Percentiles rank a stretch among this genome's conserved stretches.
Evolutionary conservation across 305 asterid genomes (phyloP).

Genomic region (Fraxinus velutina): DNA sequence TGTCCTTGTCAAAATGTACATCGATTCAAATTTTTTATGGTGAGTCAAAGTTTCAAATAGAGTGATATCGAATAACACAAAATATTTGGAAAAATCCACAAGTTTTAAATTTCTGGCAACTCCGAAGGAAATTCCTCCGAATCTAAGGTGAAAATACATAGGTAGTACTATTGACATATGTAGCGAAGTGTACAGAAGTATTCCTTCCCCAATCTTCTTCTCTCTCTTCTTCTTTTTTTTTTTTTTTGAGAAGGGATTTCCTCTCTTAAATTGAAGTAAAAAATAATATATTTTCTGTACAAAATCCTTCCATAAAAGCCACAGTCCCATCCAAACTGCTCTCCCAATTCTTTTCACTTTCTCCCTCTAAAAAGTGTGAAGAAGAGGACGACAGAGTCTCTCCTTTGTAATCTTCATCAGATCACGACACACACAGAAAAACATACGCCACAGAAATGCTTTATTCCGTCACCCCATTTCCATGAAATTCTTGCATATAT

Average conservation of each 20-base stretch:
- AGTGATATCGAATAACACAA: no score
- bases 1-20: no score
- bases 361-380: slow-evolving; percentile 22
- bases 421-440: slow-evolving; percentile 23
- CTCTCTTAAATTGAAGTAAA: not conserved
- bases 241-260: slow-evolving; percentile 18
- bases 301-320: slow-evolving; percentile 9
- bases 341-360: slow-evolving; percentile 7
- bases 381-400: slow-evolving; percentile 4
- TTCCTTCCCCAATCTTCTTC: slow-evolving; percentile 10
- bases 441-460: slow-evolving; percentile 24
- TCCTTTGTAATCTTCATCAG: slow-evolving; percentile 23
- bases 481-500: not conserved
- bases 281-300: not conserved
- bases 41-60: no score
- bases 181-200: not conserved
- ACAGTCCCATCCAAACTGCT: slow-evolving; percentile 11
- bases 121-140: no score
- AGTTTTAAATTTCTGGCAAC: no score
- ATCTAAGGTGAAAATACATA: not conserved
- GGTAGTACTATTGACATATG: not conserved
- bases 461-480: slow-evolving; percentile 16
- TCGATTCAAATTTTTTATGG: no score
- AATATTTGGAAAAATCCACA: no score
- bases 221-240: not conserved